Evolutionary conservation across 768 basidiomycete genomes (phyloP), one percentile per base, ranked within the genome.

Genomic region (Termitomyces sp.): DNA sequence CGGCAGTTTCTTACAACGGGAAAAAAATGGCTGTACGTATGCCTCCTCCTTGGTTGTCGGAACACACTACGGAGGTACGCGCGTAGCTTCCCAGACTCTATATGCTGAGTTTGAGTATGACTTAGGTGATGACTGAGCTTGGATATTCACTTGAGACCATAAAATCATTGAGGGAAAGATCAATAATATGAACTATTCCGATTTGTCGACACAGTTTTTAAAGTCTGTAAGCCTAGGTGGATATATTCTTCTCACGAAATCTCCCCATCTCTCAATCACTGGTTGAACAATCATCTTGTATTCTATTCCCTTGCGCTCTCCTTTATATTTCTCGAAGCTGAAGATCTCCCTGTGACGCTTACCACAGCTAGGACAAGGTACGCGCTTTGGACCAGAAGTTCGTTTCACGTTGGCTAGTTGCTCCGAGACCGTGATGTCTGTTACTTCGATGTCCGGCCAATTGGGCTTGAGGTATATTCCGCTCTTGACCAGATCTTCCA

Each of bases 11-110:
- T 13, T 94, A 93, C 74, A 88, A 93, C 64, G 92, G 92, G 18
- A 74, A 78, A 69, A 84, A 84, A 64, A 91, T 92, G 84, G 79
- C 82, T 31, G 80, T 93, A 42, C 78, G 75, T 50, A 79, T 82
- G 57, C 82, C 90, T n/a, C 92, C 92, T 12, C 92, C 92, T n/a
- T 93, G 85, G 80, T 76, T 92, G 24, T 91, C 90, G 53, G 83
- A 94, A 64, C 92, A 94, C 70, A 94, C 92, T 15, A 75, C 73
- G 4, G 88, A 92, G 82, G 88, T 87, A 55, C 52, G 69, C 63
- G 39, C 31, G 13, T 22, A 56, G 13, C 15, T 31, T 36, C 34
- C 55, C 20, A 26, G 4, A 18, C 6, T 9, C 39, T 16, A 6
- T 18, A 9, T 1, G 13, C 26, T 52, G 55, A 62, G 16, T 2